These are phyloP conservation scores for Coffea canephora DNA, from an alignment of 257 asterid species.

Conservation along the genomic window DNA sequence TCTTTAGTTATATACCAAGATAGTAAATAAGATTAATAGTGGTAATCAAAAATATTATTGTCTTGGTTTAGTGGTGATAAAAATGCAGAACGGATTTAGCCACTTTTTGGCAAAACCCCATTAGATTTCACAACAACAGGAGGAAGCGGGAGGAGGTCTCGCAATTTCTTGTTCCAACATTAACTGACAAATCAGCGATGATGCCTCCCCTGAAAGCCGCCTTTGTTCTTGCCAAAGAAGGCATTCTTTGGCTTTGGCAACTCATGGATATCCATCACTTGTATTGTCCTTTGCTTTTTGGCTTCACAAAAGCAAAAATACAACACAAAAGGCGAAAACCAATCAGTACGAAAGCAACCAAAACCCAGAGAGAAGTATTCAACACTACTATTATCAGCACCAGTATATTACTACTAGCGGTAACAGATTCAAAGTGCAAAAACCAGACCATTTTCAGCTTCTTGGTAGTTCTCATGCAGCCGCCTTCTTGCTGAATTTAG, in stretches of 20 bases:
- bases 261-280: conserved; percentile 95
- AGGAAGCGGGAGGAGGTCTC: not conserved
- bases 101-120: conserved; percentile 18
- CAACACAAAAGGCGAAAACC: conserved; percentile 25
- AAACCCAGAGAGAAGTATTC: not conserved
- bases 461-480: conserved; percentile 99
- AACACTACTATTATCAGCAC: not conserved
- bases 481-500: conserved; percentile 80
- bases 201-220: conserved; percentile 83
- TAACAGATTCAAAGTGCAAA: conserved; percentile 26
- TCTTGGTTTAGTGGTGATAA: conserved; percentile 3
- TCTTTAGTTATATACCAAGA: not conserved
- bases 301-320: conserved; percentile 54
- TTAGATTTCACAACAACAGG: conserved; percentile 1
- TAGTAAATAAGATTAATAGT: not conserved
- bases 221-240: conserved; percentile 82
- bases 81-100: conserved; percentile 5
- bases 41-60: not conserved
- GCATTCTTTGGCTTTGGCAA: conserved; percentile 82
- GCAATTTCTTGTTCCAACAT: not conserved
- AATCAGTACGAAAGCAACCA: conserved; percentile 22
- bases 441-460: conserved; percentile 83
- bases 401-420: conserved; percentile 1
- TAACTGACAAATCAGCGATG: conserved; percentile 53
- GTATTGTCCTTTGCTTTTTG: conserved; percentile 92